Base-by-base conservation (phyloP, 768 basidiomycete species). In the Agaricus blazei region DNA sequence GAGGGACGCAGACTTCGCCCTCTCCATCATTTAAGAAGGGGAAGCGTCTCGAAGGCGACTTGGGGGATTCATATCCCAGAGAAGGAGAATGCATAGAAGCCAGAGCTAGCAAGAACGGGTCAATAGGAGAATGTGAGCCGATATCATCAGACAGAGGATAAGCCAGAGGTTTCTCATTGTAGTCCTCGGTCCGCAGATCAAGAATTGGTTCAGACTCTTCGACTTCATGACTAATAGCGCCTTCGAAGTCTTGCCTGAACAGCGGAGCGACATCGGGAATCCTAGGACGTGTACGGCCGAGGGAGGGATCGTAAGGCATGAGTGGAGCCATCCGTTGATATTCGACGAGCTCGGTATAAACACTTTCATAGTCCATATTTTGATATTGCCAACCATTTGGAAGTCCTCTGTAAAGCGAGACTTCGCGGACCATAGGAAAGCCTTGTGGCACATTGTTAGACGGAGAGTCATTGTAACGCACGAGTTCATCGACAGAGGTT, bases 341-440 rank as follows among this genome's bases (percentile, higher is more conserved):
- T 51, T 66, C 65, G 59, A 70, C 62, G 54, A 71, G 72, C 37
- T 72, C 71, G 9, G 70, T 65, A 55, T 73, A 64, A 3, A 73
- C 74, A 42, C 67, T 63, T 26, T 66, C 62, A 47, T 72, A 75
- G 56, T 72, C 68, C 31, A 60, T 60, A 54, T 71, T 66, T 19
- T 65, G 68, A 60, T 68, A 75, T 54, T 77, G 77, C 77, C 76
- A 78, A 26, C 76, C 77, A 52, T 75, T 75, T 2, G 76, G 77
- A 34, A 77, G 67, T 15, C 77, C 76, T 51, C 71, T 69, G 63
- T 72, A 77, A 6, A 79, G 65, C 28, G 77, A 75, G 28, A 77
- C 75, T 58, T 78, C 76, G 28, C 76, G 74, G 57, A 70, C 64
- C 76, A 79, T 76, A 15, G 72, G 66, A 26, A 60, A 62, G 50